phyloP scores from a whole-genome alignment of 441 rosid species.

The Hypseocharis bilobata region DNA sequence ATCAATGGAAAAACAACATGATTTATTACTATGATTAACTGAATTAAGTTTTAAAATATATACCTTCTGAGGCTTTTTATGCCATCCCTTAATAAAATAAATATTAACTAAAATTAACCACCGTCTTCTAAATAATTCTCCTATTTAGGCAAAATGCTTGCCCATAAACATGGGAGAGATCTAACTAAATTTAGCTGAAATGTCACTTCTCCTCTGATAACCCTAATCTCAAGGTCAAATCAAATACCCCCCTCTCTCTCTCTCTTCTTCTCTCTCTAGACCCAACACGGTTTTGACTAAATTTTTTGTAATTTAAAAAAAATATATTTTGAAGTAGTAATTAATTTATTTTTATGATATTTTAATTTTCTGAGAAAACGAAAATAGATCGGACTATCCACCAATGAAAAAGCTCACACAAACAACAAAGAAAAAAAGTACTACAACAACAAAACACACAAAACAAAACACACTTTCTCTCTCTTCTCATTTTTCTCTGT shows the following conservation, averaged over 20 bases:
- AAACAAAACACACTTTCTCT: conserved; percentile 26
- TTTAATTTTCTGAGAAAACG: conserved; percentile 14
- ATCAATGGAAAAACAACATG: too few species aligned
- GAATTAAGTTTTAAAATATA: too few species aligned
- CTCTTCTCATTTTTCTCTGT: conserved; percentile 18
- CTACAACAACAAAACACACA: conserved; percentile 12
- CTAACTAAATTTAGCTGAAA: conserved; percentile 39
- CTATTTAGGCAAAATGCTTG: conserved; percentile 25
- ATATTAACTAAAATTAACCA: conserved; percentile 12
- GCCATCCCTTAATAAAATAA: too few species aligned
- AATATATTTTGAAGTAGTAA: neutral
- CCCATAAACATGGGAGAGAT: conserved; percentile 36
- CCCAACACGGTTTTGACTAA: conserved; percentile 37
- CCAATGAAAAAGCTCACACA: conserved; percentile 32
- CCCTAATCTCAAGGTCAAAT: conserved; percentile 33
- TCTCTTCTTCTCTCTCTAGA: conserved; percentile 13
- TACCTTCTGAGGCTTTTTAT: too few species aligned
- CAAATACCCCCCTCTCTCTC: conserved; percentile 9
- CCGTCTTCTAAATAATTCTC: neutral
- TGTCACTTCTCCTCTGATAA: conserved; percentile 7
- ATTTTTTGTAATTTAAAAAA: neutral
- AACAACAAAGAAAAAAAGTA: conserved; percentile 10
- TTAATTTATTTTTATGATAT: neutral
- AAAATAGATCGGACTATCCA: conserved; percentile 38
- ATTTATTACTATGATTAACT: too few species aligned